phyloP scores from a whole-genome alignment of 805 yeast species.

The Kodamaea kakaduensis region DNA sequence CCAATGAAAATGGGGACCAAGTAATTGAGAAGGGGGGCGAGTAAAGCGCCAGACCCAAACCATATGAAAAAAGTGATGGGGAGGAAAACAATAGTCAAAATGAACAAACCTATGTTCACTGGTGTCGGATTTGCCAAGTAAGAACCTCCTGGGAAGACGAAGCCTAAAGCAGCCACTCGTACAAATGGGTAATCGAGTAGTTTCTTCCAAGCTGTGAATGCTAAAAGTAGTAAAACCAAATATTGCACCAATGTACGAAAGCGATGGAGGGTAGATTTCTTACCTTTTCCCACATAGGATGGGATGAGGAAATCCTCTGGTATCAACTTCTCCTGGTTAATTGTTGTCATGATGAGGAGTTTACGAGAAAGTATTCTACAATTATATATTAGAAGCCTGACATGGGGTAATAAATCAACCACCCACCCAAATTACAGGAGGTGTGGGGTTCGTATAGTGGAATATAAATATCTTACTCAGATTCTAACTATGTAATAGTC shows the following conservation, averaged over 20 bases:
- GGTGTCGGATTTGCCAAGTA: conserved; percentile 7
- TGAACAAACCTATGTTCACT: conserved; percentile 4
- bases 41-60: conserved; percentile 11
- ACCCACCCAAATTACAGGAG: too few relatives aligned
- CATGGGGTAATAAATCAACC: too few relatives aligned
- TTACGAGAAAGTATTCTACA: too few relatives aligned
- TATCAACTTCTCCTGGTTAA: neutral
- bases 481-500: too few relatives aligned
- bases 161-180: conserved; percentile 6
- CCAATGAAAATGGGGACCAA: conserved; percentile 7
- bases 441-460: too few relatives aligned
- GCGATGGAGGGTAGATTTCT: neutral
- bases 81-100: conserved; percentile 5
- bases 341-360: neutral
- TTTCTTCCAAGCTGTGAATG: neutral
- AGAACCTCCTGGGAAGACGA: conserved; percentile 10
- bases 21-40: conserved; percentile 8
- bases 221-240: neutral
- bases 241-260: neutral
- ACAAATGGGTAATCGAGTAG: neutral
- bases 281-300: neutral
- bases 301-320: neutral
- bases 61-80: conserved; percentile 9
- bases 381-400: too few relatives aligned
- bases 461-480: too few relatives aligned